Base-by-base conservation (phyloP, 495 filamentous ascomycete species). In the Penicillium lagena region DNA sequence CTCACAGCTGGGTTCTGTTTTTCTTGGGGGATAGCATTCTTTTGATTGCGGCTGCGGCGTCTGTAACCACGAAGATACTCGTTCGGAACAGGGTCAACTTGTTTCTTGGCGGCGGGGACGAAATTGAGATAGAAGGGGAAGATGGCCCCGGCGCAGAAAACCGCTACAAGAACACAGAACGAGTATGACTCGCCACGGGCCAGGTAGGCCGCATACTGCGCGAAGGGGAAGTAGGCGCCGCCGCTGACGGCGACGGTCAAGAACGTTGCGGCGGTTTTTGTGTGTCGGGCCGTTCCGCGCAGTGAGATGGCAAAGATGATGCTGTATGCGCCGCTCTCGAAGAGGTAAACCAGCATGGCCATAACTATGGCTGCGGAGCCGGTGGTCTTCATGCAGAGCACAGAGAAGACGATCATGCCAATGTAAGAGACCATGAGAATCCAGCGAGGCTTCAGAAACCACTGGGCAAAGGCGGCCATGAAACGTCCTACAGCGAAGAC, bases 401-500 rank as follows among this genome's bases (percentile, higher is more conserved):
- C 68, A 9, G 76, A 58, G 50, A 76, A 77, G 34, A 80, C 59
- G 33, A 84, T 75, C 48, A 73, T 67, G 29, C 76, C 77, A 12
- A 72, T 45, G 54, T 77, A 82, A 39, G 71, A 73, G 32, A 76
- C 46, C 36, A 82, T 57, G 7, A 87, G 67, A n/a, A 85, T 64
- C 66, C 75, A 75, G 31, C 83, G 75, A 0, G 82, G 83, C 47
- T 77, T 82, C 40, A 86, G 50, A 51, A 77, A 69, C 42, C 76
- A 66, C 29, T 76, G 72, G 2, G 71, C 43, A 13, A 77, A 60
- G 7, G 81, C 79, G 22, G 78, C 73, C 0, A 82, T 33, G 54
- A 86, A 87, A 11, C 83, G 78, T 12, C 80, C 79, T 1, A 76
- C 55, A 12, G 80, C 78, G 40, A 87, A 86, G 14, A 81, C 55